Percentiles rank a stretch among this genome's conserved stretches.
phyloP scores from a whole-genome alignment of 257 asterid genomes.

The Thymus quinquecostatus region DNA sequence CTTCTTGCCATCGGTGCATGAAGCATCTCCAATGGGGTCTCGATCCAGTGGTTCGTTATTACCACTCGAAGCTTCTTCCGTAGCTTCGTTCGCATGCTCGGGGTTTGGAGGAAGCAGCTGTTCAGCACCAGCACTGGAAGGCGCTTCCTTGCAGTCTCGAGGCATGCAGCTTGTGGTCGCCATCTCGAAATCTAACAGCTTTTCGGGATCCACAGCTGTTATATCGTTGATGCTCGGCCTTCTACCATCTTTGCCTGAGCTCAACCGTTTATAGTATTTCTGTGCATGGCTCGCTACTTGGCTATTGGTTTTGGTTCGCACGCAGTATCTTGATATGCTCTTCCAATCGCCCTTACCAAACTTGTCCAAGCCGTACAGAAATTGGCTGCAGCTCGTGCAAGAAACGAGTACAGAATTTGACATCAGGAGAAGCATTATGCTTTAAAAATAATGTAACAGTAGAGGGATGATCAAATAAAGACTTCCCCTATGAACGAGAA shows the following conservation, averaged over 20 bases:
- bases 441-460: conserved; percentile 10
- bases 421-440: conserved; percentile 1
- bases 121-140: not conserved
- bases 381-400: conserved; percentile 23
- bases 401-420: not conserved
- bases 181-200: conserved; percentile 1
- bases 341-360: conserved; percentile 42
- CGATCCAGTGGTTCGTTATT: not conserved
- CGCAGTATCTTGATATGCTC: conserved; percentile 31
- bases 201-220: conserved; percentile 14
- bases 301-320: conserved; percentile 31
- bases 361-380: conserved; percentile 36
- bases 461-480: no score
- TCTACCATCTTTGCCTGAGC: conserved; percentile 21
- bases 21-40: not conserved
- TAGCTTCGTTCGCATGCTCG: not conserved
- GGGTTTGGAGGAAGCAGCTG: not conserved
- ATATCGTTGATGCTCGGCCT: conserved; percentile 30
- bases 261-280: conserved; percentile 34
- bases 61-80: not conserved
- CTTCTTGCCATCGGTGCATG: not conserved
- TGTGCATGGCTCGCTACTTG: conserved; percentile 46
- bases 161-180: conserved; percentile 22
- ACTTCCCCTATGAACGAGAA: no score
- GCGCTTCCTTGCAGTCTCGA: not conserved